Conservation (phyloP, 1,139 yeast species). For the Taphrina populina region DNA sequence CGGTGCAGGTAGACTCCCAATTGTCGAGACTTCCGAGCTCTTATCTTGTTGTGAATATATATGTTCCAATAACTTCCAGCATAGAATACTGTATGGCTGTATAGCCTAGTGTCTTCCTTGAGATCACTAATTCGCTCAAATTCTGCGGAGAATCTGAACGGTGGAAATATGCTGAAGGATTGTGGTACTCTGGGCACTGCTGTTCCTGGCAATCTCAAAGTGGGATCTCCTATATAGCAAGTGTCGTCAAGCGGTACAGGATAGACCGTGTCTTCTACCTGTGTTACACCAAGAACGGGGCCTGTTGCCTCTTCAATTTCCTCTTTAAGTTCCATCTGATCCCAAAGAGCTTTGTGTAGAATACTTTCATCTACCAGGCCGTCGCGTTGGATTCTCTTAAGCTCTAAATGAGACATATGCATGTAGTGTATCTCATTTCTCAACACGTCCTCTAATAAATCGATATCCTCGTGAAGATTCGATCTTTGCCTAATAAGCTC, state of each 20-base stretch:
- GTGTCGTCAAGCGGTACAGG: conserved; percentile 28
- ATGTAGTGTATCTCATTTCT: conserved; percentile 51
- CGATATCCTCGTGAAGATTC: conserved; percentile 30
- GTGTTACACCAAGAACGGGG: conserved; percentile 13
- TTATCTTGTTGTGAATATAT: conserved; percentile 51
- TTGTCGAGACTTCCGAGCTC: conserved; percentile 49
- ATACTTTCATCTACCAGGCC: conserved; percentile 18
- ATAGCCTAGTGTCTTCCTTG: conserved; percentile 51
- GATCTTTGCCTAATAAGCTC: conserved; percentile 46
- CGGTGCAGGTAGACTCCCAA: conserved; percentile 58
- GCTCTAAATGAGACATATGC: conserved; percentile 46
- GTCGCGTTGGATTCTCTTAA: conserved; percentile 16
- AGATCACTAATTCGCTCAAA: conserved; percentile 52
- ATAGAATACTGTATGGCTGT: conserved; percentile 56
- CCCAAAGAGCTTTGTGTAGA: conserved; percentile 26
- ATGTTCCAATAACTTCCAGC: conserved; percentile 61
- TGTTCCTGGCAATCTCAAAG: conserved; percentile 15
- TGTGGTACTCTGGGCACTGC: not conserved
- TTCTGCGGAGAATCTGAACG: conserved; percentile 55
- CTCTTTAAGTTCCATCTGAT: conserved; percentile 28
- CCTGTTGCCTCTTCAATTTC: conserved; percentile 3
- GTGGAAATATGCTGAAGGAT: conserved; percentile 50
- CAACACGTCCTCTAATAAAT: conserved; percentile 44
- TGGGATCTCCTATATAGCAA: conserved; percentile 27
- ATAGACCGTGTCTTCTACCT: conserved; percentile 16